These are phyloP conservation scores for Plasmodiophora brassicae DNA, from an alignment of 208 protist genomes.

Conservation along the genomic window DNA sequence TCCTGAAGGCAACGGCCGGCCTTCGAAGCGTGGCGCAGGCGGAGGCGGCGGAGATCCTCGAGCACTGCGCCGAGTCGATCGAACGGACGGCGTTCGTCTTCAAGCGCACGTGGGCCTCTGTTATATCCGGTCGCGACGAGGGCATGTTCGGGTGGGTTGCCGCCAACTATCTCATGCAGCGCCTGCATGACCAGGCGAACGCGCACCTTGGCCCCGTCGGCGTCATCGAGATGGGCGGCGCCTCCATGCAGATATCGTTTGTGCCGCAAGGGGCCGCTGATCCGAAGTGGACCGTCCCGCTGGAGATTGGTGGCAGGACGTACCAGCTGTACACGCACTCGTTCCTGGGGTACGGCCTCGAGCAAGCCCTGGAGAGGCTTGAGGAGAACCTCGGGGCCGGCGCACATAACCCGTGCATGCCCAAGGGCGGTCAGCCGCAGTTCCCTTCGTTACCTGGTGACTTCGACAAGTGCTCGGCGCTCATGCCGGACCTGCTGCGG, in stretches of 20 bases:
- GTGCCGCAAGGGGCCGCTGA: background rate
- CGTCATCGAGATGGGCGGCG: conserved; percentile 27
- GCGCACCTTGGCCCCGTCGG: background rate
- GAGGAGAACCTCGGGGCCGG: background rate
- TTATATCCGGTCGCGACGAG: background rate
- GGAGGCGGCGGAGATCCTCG: background rate
- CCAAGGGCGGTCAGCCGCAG: too few relatives aligned
- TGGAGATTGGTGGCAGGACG: background rate
- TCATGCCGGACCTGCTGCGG: background rate
- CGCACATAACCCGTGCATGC: background rate
- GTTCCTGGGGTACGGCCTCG: conserved; percentile 9
- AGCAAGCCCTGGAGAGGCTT: background rate
- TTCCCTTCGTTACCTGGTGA: background rate
- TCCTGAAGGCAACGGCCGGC: conserved; percentile 7
- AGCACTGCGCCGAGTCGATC: background rate
- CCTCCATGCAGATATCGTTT: background rate
- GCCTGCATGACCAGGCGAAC: background rate
- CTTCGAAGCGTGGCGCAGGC: background rate
- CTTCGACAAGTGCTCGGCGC: background rate
- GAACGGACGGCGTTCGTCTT: background rate
- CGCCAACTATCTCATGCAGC: background rate
- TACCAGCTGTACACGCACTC: conserved; percentile 19
- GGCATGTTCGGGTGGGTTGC: conserved; percentile 19
- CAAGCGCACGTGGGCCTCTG: background rate
- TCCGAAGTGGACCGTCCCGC: background rate